Conservation (phyloP, 305 asterid species). For the Fraxinus xanthoxyloides region DNA sequence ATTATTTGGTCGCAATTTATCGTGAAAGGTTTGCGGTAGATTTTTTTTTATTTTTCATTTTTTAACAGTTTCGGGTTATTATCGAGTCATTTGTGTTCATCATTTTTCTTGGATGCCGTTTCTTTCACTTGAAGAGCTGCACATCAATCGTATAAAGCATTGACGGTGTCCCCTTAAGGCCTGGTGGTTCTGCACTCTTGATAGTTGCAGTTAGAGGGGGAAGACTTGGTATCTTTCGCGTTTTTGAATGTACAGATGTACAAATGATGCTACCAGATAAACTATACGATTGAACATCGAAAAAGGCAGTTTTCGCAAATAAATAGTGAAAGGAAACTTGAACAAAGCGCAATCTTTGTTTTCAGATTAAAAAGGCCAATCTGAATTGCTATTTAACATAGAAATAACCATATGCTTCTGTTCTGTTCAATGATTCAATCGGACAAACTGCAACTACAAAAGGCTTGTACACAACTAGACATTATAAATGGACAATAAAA, state of each 20-base stretch:
- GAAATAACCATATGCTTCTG: neutral
- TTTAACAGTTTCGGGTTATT: constrained; percentile 18
- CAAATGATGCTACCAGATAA: neutral
- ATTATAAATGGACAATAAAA: neutral
- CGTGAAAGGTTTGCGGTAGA: constrained; percentile 9
- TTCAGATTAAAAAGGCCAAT: neutral
- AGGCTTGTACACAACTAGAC: neutral
- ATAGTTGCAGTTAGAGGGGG: neutral
- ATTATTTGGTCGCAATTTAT: neutral
- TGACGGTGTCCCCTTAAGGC: neutral
- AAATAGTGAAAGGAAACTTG: neutral
- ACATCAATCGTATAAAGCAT: neutral
- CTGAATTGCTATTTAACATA: neutral
- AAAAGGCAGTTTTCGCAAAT: neutral
- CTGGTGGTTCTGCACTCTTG: neutral
- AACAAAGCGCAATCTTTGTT: neutral
- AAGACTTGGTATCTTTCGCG: neutral
- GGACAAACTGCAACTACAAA: neutral
- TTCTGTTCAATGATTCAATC: neutral
- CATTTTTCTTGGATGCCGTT: neutral
- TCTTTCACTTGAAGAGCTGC: constrained; percentile 11
- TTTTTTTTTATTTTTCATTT: constrained; percentile 7
- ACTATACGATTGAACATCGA: neutral
- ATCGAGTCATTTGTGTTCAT: constrained; percentile 7
- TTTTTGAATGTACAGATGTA: neutral